phyloP scores from a whole-genome alignment of 2,329 filamentous ascomycete genomes.

The Nakataea oryzae region DNA sequence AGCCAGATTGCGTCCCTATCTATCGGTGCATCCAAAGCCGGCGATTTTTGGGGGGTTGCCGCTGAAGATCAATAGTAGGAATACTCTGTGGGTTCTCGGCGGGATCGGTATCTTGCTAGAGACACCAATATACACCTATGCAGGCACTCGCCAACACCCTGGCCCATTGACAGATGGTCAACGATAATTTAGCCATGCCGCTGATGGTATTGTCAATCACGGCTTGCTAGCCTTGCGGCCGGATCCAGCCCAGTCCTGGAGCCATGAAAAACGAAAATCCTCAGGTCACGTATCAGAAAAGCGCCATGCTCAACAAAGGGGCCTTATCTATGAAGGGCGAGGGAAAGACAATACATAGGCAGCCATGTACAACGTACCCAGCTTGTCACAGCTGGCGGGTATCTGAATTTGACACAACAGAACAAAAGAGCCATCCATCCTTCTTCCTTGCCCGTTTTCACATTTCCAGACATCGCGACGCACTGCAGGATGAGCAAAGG shows the following conservation, averaged over 20 bases:
- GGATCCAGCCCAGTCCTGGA: not conserved
- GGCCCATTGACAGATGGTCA: not conserved
- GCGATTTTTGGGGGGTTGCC: not conserved
- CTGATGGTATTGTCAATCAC: no score
- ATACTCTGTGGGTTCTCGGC: not conserved
- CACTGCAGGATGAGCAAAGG: not conserved
- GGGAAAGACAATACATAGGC: not conserved
- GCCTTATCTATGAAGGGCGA: not conserved
- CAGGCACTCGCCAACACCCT: not conserved
- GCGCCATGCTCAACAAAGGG: not conserved
- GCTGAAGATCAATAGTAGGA: not conserved
- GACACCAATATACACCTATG: not conserved
- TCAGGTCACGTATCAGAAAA: not conserved
- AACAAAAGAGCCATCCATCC: not conserved
- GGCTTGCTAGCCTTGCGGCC: no score
- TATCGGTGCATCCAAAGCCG: not conserved
- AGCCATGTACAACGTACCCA: not conserved
- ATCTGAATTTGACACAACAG: not conserved
- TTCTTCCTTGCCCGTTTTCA: not conserved
- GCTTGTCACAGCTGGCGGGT: not conserved
- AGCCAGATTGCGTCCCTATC: not conserved
- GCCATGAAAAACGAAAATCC: not conserved
- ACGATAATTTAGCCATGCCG: no score
- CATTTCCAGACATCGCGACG: not conserved
- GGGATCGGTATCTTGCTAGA: not conserved